phyloP scores from a whole-genome alignment of 176 grass and related monocot genomes.

The Eleusine indica region DNA sequence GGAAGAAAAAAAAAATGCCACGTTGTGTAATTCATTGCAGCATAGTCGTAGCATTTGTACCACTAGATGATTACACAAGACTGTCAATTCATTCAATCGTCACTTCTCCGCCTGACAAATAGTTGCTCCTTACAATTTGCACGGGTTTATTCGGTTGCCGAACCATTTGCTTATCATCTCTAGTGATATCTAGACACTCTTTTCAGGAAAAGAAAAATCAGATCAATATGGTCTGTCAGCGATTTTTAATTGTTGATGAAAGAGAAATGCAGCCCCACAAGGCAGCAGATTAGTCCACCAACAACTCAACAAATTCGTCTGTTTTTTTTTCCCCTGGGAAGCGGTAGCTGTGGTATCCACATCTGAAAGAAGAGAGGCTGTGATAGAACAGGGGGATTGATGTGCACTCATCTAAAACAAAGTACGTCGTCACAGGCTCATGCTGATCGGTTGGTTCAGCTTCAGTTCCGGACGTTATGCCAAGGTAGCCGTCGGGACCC shows the following conservation, averaged over 20 bases:
- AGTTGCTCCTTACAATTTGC: neutral
- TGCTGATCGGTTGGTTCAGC: neutral
- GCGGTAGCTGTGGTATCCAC: neutral
- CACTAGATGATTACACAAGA: constrained; percentile 48
- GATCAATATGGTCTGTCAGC: too few relatives aligned
- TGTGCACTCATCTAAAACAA: neutral
- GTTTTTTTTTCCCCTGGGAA: neutral
- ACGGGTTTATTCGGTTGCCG: neutral
- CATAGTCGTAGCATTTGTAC: constrained; percentile 51
- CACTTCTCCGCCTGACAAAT: constrained; percentile 29
- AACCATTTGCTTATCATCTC: neutral
- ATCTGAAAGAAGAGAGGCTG: neutral
- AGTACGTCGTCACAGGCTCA: neutral
- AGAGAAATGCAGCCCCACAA: neutral
- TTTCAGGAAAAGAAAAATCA: too few relatives aligned
- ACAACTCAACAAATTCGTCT: neutral
- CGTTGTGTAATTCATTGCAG: constrained; percentile 55
- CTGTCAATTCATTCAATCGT: constrained; percentile 74
- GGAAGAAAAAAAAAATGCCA: constrained; percentile 26
- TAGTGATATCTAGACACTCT: neutral
- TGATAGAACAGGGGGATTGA: neutral
- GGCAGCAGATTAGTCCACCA: neutral
- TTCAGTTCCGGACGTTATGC: neutral
- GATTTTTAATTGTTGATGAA: too few relatives aligned
- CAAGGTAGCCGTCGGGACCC: neutral